Conservation (phyloP, 2,329 filamentous ascomycete species). For the Didymella arachidicola region DNA sequence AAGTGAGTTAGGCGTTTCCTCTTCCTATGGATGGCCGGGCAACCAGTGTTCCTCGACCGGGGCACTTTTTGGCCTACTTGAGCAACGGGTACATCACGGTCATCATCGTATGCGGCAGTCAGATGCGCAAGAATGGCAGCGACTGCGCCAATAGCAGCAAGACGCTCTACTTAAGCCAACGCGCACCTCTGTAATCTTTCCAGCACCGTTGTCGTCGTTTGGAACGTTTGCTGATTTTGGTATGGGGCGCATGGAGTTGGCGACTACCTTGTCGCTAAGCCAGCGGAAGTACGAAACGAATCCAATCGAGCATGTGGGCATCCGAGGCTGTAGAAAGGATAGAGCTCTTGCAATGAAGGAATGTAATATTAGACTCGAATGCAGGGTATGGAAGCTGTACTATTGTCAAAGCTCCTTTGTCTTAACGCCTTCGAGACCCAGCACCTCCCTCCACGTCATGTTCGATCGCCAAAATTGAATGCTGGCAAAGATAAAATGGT, state of each 20-base stretch:
- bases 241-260: neutral
- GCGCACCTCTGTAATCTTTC: neutral
- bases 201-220: neutral
- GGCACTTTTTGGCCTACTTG: neutral
- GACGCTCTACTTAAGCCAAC: neutral
- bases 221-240: neutral
- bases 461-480: conserved; percentile 11
- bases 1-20: neutral
- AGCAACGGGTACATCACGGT: neutral
- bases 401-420: neutral
- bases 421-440: neutral
- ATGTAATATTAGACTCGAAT: neutral
- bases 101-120: neutral
- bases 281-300: neutral
- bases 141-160: neutral
- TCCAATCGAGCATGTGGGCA: neutral
- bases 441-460: conserved; percentile 3
- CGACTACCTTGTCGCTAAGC: neutral
- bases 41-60: neutral
- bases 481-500: conserved; percentile 25
- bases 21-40: neutral
- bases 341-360: neutral
- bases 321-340: neutral
- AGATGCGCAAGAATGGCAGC: neutral
- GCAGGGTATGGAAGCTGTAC: neutral